Base-by-base conservation (phyloP, 2,329 filamentous ascomycete genomes). In the Pseudophaeomoniella oleicola region DNA sequence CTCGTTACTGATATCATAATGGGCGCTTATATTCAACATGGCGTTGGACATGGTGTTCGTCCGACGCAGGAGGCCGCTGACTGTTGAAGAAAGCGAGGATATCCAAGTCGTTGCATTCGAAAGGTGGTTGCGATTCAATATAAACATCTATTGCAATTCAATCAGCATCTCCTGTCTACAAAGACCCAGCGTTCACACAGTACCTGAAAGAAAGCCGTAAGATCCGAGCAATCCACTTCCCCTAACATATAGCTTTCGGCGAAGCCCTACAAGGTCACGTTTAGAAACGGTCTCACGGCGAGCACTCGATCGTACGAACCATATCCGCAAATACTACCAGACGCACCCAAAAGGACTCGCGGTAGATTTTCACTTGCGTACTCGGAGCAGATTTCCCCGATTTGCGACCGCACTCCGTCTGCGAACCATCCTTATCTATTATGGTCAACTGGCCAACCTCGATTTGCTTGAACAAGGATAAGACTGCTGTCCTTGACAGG, bases 161-260 rank as follows among this genome's bases (percentile, higher is more conserved):
- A 30, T 27, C 14, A 12, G 30, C 10, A 30, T 37, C 22, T 36
- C 34, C 13, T 17, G 19, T 34, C 4, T 4, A 19, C 32, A 34
- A 34, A n/a, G 32, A 6, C 11, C 6, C 19, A 37, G 19, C 11
- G n/a, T 13, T 15, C 5, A 5, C n/a, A 42, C 58, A 47, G 32
- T 50, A 76, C 72, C 52, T 72, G 69, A 53, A 85, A 83, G 50
- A 84, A 81, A 2, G 67, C 66, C 2, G 75, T 76, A 45, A 85
- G 52, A 50, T 83, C 71, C 9, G 68, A 59, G 41, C 78, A 82
- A 36, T 74, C 70, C 17, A 82, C 66, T 51, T 84, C 78, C 32
- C 74, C 75, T 12, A 83, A 63, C 76, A 84, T 83, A 49, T 80
- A 83, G 17, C 75, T 71, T 52, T 81, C 75, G 10, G 78, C 72